Conservation (phyloP, 2,329 filamentous ascomycete species). For the Epichloe baconii region DNA sequence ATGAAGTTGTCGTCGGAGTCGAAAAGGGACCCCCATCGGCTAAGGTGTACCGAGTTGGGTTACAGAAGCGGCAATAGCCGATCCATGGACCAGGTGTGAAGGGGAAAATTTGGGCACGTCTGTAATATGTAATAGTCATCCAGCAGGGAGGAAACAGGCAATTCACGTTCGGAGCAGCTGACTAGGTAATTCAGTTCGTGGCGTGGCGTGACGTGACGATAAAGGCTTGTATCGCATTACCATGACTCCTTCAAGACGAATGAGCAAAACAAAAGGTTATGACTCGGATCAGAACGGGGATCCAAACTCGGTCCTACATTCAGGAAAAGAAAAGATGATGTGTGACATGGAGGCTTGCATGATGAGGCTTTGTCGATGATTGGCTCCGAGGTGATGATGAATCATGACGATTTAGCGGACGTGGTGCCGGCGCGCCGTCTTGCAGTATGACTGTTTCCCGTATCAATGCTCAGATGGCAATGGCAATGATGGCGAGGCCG, state of each 20-base stretch:
- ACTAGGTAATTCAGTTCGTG: not conserved
- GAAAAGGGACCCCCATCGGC: not conserved
- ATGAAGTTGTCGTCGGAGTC: not conserved
- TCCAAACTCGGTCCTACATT: not conserved
- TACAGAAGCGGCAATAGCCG: not conserved
- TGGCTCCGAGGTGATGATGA: constrained; percentile 1
- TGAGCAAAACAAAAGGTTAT: not conserved
- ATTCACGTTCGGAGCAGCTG: not conserved
- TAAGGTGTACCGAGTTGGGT: not conserved
- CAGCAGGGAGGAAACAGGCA: not conserved
- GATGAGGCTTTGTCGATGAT: not conserved
- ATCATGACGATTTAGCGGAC: constrained; percentile 1
- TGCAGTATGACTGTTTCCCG: not conserved
- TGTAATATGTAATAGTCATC: no score
- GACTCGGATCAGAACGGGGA: not conserved
- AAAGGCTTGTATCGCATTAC: not conserved
- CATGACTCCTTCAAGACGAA: not conserved
- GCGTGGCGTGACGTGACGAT: not conserved
- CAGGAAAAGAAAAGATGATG: not conserved
- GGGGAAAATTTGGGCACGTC: no score
- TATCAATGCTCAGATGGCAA: not conserved
- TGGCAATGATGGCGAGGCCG: not conserved
- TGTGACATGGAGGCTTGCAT: constrained; percentile 1
- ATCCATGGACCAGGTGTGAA: not conserved
- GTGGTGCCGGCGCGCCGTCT: not conserved